These are phyloP conservation scores for Aspergillus hiratsukae DNA, from an alignment of 2,329 filamentous ascomycete species.

Conservation along the genomic window DNA sequence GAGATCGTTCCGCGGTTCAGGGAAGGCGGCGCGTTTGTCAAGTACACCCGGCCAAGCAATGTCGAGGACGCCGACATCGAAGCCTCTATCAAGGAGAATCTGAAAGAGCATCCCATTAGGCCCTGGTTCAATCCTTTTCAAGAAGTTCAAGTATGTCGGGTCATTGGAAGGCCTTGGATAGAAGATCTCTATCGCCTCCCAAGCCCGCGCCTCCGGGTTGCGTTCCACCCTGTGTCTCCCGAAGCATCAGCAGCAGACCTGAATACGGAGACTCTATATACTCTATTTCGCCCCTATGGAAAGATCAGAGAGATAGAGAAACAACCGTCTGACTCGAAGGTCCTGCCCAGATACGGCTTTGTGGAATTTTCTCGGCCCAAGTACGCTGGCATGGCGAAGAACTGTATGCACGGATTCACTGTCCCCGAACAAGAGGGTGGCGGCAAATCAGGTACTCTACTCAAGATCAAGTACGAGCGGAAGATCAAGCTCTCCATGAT, in stretches of 20 bases:
- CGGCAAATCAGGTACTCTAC: slow-evolving; percentile 67
- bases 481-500: slow-evolving; percentile 73
- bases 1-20: slow-evolving; percentile 81
- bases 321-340: slow-evolving; percentile 81
- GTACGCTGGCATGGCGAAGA: slow-evolving; percentile 81
- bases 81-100: slow-evolving; percentile 56
- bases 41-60: slow-evolving; percentile 59
- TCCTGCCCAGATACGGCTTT: slow-evolving; percentile 72
- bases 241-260: slow-evolving; percentile 72
- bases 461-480: slow-evolving; percentile 80
- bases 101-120: slow-evolving; percentile 67
- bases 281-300: slow-evolving; percentile 82
- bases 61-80: slow-evolving; percentile 54
- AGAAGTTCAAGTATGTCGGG: slow-evolving; percentile 65
- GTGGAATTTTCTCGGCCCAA: slow-evolving; percentile 70
- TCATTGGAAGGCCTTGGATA: slow-evolving; percentile 84
- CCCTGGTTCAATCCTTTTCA: slow-evolving; percentile 89
- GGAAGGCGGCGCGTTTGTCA: slow-evolving; percentile 91
- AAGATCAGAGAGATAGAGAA: slow-evolving; percentile 81
- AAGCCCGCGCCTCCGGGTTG: slow-evolving; percentile 69
- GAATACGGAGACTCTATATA: slow-evolving; percentile 81
- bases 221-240: slow-evolving; percentile 71
- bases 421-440: slow-evolving; percentile 66
- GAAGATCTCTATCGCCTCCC: slow-evolving; percentile 87
- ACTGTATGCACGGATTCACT: slow-evolving; percentile 82